These are phyloP conservation scores for Pulveroboletus sp. DNA, from an alignment of 768 basidiomycete genomes.

Conservation along the genomic window DNA sequence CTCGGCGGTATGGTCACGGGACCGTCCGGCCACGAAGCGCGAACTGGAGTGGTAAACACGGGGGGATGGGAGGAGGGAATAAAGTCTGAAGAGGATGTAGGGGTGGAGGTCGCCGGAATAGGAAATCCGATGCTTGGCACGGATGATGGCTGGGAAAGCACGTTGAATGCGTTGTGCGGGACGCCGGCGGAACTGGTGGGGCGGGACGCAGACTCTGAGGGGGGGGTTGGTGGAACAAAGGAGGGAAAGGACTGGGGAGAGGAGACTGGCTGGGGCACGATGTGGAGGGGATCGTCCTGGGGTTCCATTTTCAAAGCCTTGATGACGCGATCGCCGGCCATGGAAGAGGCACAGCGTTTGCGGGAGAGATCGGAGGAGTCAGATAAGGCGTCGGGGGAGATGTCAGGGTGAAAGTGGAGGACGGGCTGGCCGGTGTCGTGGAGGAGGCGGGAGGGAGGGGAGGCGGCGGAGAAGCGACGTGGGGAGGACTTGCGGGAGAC, in stretches of 20 bases:
- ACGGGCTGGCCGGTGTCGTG: slow-evolving; percentile 23
- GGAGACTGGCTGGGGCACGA: slow-evolving; percentile 20
- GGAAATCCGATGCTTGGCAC: slow-evolving; percentile 17
- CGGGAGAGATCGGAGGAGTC: slow-evolving; percentile 42
- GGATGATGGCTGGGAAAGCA: slow-evolving; percentile 16
- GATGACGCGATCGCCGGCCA: slow-evolving; percentile 41
- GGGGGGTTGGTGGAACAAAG: slow-evolving; percentile 26
- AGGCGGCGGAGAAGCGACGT: slow-evolving; percentile 16
- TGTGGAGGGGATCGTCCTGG: slow-evolving; percentile 37
- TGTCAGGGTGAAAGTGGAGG: slow-evolving; percentile 22
- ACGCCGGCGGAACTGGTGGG: slow-evolving; percentile 33
- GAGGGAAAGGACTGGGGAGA: slow-evolving; percentile 23
- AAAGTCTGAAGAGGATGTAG: slow-evolving; percentile 23
- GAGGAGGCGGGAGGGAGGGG: slow-evolving; percentile 22
- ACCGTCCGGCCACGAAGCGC: slow-evolving; percentile 30
- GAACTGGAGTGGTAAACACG: slow-evolving; percentile 26
- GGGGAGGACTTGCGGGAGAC: slow-evolving; percentile 33
- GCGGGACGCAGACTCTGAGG: slow-evolving; percentile 28
- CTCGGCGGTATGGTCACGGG: slow-evolving; percentile 25
- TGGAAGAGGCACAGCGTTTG: slow-evolving; percentile 49
- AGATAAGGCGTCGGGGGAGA: slow-evolving; percentile 21
- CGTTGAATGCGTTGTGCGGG: slow-evolving; percentile 19
- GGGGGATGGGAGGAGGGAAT: slow-evolving; percentile 20
- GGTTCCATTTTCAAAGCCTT: slow-evolving; percentile 50
- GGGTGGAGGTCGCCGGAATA: slow-evolving; percentile 18